Conservation (phyloP, 331 rosid genomes). For the Spiraea crenata region DNA sequence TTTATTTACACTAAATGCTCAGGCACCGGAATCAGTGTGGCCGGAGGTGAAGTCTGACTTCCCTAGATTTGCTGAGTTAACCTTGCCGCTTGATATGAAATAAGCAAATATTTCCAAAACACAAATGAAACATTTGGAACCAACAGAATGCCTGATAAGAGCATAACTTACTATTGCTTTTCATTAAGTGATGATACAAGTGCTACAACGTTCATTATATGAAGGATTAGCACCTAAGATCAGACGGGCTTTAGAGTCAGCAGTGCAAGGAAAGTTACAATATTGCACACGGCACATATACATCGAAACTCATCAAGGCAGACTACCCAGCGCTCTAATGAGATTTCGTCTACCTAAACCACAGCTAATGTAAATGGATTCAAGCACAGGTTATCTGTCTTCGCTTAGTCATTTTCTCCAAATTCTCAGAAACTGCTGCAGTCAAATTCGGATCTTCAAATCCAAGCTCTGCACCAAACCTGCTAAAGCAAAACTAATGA, state of each 20-base stretch:
- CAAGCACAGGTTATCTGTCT: slow-evolving; percentile 83
- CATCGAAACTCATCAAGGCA: neutral
- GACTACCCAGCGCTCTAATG: neutral
- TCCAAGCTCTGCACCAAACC: slow-evolving; percentile 78
- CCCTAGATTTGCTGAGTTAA: slow-evolving; percentile 52
- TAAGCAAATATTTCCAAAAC: too few relatives aligned
- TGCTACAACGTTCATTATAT: neutral
- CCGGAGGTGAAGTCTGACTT: slow-evolving; percentile 51
- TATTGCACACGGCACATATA: slow-evolving; percentile 13
- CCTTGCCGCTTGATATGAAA: slow-evolving; percentile 39
- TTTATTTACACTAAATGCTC: slow-evolving; percentile 80
- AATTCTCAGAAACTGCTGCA: slow-evolving; percentile 79
- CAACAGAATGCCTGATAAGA: neutral
- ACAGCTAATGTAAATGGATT: slow-evolving; percentile 31
- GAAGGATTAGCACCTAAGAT: neutral
- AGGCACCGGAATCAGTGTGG: slow-evolving; percentile 85
- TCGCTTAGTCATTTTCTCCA: slow-evolving; percentile 73
- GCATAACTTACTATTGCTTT: slow-evolving; percentile 1
- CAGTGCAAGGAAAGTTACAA: slow-evolving; percentile 5
- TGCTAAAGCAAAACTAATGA: slow-evolving; percentile 10
- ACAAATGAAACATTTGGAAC: neutral
- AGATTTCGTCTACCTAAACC: slow-evolving; percentile 20
- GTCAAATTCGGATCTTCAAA: slow-evolving; percentile 89
- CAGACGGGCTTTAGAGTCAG: neutral
- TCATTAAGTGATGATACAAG: slow-evolving; percentile 15